Evolutionary conservation across 495 filamentous ascomycete genomes (phyloP), one percentile per base, ranked within the genome.

Genomic region (Pyrenula massariospora): DNA sequence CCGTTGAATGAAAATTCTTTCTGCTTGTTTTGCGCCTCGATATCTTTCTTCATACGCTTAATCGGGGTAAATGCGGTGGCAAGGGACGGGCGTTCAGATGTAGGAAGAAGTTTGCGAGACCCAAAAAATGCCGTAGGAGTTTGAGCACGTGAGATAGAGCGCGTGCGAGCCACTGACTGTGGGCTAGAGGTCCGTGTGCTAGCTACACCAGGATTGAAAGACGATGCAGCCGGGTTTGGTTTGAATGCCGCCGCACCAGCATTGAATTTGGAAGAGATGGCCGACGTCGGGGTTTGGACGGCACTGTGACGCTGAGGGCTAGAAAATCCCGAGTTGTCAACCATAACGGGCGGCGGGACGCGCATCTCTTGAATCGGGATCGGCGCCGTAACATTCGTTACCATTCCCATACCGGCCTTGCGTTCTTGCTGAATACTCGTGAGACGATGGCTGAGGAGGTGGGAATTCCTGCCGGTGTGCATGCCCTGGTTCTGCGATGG

Each of bases 211-310:
- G 89, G 90, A 58, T 79, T 88, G 69, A 96, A 95, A 0, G 85
- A 73, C 50, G 75, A 83, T 2, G 89, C 89, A 47, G 85, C 83
- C 10, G 88, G 82, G 62, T 84, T 91, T 2, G 89, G 89, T 60
- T 84, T 82, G 70, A 96, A 96, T 63, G 94, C 90, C 62, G 83
- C 77, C 25, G 86, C 91, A 53, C 82, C 84, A 1, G 87, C 89
- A 61, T 95, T 94, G 71, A 95, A 80, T 66, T 88, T 86, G 23
- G 76, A 76, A 10, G 81, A 78, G 50, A 77, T 71, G 54, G 76
- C 73, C 24, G 77, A 77, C 0, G 70, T 72, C 1, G 77, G 73
- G 10, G 73, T 77, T 25, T 76, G 77, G n/a, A 70, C 54, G 15
- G 31, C 31, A 53, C 65, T 64, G 21, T 62, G 63, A 62, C 75